phyloP scores from a whole-genome alignment of 2,329 filamentous ascomycete species.

The Trichoderma guizhouense region DNA sequence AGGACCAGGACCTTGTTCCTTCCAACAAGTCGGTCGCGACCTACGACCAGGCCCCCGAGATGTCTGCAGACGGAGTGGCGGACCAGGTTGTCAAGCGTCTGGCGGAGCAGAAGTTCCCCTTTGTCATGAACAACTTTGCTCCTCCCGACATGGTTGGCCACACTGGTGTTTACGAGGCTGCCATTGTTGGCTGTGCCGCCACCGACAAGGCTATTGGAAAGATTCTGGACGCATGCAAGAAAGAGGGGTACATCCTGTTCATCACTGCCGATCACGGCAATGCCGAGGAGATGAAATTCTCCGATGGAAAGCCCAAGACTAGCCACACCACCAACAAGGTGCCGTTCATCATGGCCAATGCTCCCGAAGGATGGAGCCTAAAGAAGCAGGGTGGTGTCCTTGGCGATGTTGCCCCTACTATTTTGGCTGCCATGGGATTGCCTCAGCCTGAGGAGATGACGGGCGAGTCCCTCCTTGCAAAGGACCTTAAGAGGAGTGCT shows the following conservation, averaged over 20 bases:
- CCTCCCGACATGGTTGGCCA: constrained; percentile 99
- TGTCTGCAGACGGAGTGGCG: constrained; percentile 89
- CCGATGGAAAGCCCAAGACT: constrained; percentile 94
- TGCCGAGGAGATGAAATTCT: constrained; percentile 97
- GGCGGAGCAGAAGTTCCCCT: constrained; percentile 80
- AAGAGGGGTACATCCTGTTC: constrained; percentile 89
- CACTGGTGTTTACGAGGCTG: constrained; percentile 94
- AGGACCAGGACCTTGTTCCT: constrained; percentile 72
- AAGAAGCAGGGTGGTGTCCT: constrained; percentile 85
- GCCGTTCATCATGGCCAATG: constrained; percentile 97
- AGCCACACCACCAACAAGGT: constrained; percentile 98
- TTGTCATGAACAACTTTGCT: constrained; percentile 99
- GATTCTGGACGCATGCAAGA: constrained; percentile 91
- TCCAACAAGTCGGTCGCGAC: constrained; percentile 89
- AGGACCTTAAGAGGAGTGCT: constrained; percentile 49
- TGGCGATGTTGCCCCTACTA: constrained; percentile 93
- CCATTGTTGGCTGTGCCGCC: constrained; percentile 76
- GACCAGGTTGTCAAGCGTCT: constrained; percentile 88
- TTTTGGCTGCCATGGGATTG: constrained; percentile 87
- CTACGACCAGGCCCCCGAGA: constrained; percentile 91
- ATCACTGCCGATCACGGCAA: constrained; percentile 97
- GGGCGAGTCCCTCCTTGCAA: constrained; percentile 77
- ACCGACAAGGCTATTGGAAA: constrained; percentile 93
- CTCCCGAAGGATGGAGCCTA: constrained; percentile 82
- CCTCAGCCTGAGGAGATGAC: constrained; percentile 91